Base-by-base conservation (phyloP, 2,329 filamentous ascomycete genomes). In the Diaporthe helianthi region DNA sequence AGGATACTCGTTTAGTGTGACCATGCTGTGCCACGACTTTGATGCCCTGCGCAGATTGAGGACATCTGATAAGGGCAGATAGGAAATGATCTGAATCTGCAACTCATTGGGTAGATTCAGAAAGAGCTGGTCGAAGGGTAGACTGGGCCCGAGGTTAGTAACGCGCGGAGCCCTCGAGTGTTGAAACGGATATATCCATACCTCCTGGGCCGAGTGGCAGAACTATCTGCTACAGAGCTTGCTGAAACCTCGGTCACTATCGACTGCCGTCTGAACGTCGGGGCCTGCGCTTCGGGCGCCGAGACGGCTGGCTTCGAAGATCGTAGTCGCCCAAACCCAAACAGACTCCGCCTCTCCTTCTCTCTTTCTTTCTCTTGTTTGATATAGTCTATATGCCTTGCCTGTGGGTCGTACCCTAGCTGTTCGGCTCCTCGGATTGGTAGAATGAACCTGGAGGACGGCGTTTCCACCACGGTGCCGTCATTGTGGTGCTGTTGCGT, bases 1-100 rank as follows among this genome's bases (percentile, higher is more conserved):
- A 9, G 86, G 83, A 2, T 82, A 82, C 75, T 90, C 88, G 78
- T 90, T 89, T 2, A 86, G 72, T 1, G 86, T 87, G 46, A 91
- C 82, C 72, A 90, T 82, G 29, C 83, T 80, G 73, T 90, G 88
- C 82, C 88, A 88, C 41, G 85, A 83, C 73, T 84, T 86, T 1
- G 87, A 90, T 17, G 86, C 83, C 33, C 86, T 76, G 70, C 89
- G 85, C 26, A 91, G 80, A 71, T 83, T 89, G 38, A 91, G 80
- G 19, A 90, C 80, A 70, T 89, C 87, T 38, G 86, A 85, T 46
- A 91, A 81, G 0, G 89, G 87, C 33, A 91, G 80, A 1, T 84
- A 84, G 3, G 86, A 83, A 61, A 90, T 85, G 72, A 91, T 85
- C 74, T 90, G 87, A 29, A 89, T 83, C 76, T 90, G 88, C 54